Evolutionary conservation across 2,329 filamentous ascomycete genomes (phyloP).

Genomic region (Aureobasidium pullulans): DNA sequence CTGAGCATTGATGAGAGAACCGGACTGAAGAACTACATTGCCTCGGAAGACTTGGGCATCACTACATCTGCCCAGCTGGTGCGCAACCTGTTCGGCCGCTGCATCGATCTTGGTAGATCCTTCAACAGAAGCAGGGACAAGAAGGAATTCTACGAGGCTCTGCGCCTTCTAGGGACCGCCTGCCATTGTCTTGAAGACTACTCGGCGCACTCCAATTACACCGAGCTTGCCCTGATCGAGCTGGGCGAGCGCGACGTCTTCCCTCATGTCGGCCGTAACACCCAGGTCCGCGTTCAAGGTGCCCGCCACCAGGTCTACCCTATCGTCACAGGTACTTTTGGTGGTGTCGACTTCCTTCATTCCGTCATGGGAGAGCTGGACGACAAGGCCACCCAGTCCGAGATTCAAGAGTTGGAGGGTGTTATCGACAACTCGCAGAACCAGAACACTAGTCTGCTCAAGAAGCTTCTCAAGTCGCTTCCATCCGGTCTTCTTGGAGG

Average conservation of each 20-base stretch:
- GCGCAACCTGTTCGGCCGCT: constrained; percentile 37
- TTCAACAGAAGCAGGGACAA: constrained; percentile 38
- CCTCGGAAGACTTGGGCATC: constrained; percentile 81
- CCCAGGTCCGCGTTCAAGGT: constrained; percentile 38
- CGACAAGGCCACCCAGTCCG: constrained; percentile 42
- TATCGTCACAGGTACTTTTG: constrained; percentile 49
- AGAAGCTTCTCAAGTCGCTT: constrained; percentile 73
- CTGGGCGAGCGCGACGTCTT: constrained; percentile 46
- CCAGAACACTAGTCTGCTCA: constrained; percentile 65
- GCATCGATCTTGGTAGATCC: constrained; percentile 41
- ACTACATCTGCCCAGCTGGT: constrained; percentile 74
- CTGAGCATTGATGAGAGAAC: constrained; percentile 46
- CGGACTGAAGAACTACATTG: constrained; percentile 99
- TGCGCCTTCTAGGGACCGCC: constrained; percentile 45
- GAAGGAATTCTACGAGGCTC: constrained; percentile 41
- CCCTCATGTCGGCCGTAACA: constrained; percentile 42
- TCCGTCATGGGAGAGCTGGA: constrained; percentile 44
- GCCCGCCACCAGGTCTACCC: constrained; percentile 40
- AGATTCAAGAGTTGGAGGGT: constrained; percentile 59
- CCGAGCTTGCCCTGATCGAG: constrained; percentile 45
- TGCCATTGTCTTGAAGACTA: constrained; percentile 49
- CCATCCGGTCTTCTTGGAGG: constrained; percentile 73
- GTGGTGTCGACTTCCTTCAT: constrained; percentile 45
- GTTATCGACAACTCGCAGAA: constrained; percentile 59
- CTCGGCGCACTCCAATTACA: constrained; percentile 49